phyloP scores from a whole-genome alignment of 768 basidiomycete genomes.

The Lactarius hatsudake region DNA sequence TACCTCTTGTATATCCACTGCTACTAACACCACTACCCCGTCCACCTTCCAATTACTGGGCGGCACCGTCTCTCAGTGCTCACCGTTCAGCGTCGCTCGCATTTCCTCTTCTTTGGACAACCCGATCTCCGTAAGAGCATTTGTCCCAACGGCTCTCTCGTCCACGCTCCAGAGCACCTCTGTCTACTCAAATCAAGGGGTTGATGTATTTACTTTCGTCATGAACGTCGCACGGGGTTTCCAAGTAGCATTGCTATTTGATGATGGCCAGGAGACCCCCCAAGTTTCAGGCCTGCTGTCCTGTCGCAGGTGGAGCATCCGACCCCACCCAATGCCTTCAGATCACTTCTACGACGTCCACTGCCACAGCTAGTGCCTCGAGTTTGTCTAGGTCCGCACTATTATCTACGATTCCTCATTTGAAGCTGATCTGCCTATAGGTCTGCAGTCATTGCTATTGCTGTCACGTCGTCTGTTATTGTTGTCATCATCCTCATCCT shows the following conservation, averaged over 20 bases:
- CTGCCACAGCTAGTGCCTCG: background rate
- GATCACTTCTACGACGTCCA: background rate
- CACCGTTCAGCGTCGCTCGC: conserved; percentile 46
- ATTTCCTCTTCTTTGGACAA: conserved; percentile 36
- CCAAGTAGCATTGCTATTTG: conserved; percentile 45
- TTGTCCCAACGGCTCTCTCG: conserved; percentile 32
- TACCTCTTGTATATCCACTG: conserved; percentile 41
- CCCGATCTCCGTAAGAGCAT: conserved; percentile 41
- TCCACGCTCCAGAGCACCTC: conserved; percentile 29
- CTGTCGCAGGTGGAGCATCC: conserved; percentile 34
- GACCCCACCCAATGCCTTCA: conserved; percentile 33
- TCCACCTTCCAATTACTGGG: conserved; percentile 36
- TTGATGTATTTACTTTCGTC: conserved; percentile 43
- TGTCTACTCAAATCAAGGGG: conserved; percentile 28
- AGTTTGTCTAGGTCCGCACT: conserved; percentile 7
- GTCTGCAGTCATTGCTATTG: conserved; percentile 15
- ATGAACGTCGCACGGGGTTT: conserved; percentile 40
- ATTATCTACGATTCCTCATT: background rate
- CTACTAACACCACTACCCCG: conserved; percentile 19
- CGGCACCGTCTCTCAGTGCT: conserved; percentile 45
- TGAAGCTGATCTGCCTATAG: conserved; percentile 6
- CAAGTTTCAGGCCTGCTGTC: conserved; percentile 46
- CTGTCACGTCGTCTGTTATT: background rate
- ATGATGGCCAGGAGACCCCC: conserved; percentile 39
- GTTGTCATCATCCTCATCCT: conserved; percentile 10